These are phyloP conservation scores for Fonsecaea pedrosoi DNA, from an alignment of 2,329 filamentous ascomycete genomes.

Conservation along the genomic window DNA sequence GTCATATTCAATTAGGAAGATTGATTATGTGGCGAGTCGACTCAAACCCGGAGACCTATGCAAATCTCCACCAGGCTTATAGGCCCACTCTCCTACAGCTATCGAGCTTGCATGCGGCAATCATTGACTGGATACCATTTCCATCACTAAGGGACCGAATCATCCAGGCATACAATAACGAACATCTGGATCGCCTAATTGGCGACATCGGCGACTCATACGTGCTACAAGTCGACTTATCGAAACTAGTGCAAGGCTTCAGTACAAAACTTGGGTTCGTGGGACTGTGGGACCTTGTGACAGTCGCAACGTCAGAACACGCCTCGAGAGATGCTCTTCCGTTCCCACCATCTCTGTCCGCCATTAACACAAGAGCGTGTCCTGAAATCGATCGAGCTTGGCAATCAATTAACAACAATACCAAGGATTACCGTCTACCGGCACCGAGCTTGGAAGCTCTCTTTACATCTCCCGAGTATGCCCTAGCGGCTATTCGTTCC, in stretches of 20 bases:
- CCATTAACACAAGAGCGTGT: neutral
- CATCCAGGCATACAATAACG: conserved; percentile 16
- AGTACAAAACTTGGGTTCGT: conserved; percentile 6
- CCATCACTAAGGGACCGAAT: conserved; percentile 21
- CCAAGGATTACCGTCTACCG: conserved; percentile 6
- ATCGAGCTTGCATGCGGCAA: conserved; percentile 1
- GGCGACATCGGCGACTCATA: conserved; percentile 13
- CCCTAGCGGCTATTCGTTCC: conserved; percentile 5
- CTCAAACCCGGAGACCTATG: neutral
- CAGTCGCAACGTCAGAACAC: neutral
- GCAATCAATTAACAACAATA: neutral
- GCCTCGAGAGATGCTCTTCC: too few relatives aligned
- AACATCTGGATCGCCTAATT: conserved; percentile 11
- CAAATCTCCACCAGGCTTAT: neutral
- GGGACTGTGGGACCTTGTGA: conserved; percentile 19
- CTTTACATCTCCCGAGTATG: conserved; percentile 7
- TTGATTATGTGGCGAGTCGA: conserved; percentile 10
- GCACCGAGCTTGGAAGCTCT: conserved; percentile 15
- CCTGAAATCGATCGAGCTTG: neutral
- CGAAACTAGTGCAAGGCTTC: conserved; percentile 10
- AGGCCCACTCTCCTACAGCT: conserved; percentile 15
- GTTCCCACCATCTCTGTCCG: neutral
- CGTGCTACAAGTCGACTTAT: conserved; percentile 18
- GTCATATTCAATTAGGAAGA: neutral
- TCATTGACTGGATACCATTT: conserved; percentile 22